phyloP scores from a whole-genome alignment of 2,329 filamentous ascomycete species.

The Cordyceps farinosa region DNA sequence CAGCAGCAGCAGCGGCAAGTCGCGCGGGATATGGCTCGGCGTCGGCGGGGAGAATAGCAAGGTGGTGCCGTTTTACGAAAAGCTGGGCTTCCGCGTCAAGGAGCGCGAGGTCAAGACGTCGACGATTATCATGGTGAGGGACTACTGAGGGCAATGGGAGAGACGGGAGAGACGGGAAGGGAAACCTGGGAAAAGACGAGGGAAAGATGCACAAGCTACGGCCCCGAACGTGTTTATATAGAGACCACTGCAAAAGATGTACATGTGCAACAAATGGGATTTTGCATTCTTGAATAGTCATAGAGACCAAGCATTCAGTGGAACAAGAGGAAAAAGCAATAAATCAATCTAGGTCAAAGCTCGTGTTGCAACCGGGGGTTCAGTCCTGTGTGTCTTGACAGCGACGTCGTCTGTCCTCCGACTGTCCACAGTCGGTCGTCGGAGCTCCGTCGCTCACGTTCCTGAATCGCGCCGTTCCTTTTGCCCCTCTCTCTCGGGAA shows the following conservation, averaged over 20 bases:
- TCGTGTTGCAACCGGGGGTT: too few relatives aligned
- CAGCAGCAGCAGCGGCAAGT: not conserved
- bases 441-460: not conserved
- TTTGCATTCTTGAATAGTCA: too few relatives aligned
- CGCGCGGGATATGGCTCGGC: slow-evolving; percentile 41
- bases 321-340: too few relatives aligned
- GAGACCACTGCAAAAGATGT: too few relatives aligned
- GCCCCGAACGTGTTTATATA: too few relatives aligned
- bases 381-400: too few relatives aligned
- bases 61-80: slow-evolving; percentile 48
- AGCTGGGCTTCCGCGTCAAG: slow-evolving; percentile 41
- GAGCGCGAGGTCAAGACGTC: slow-evolving; percentile 34
- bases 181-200: not conserved
- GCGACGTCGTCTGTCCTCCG: too few relatives aligned
- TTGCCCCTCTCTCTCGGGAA: not conserved
- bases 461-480: not conserved
- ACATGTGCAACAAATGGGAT: too few relatives aligned
- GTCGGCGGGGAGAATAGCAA: slow-evolving; percentile 44
- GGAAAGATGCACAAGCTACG: too few relatives aligned
- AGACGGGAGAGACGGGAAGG: not conserved
- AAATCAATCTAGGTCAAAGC: too few relatives aligned
- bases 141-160: slow-evolving; percentile 21
- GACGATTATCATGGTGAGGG: slow-evolving; percentile 41
- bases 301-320: too few relatives aligned
- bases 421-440: not conserved